Evolutionary conservation across 2,329 filamentous ascomycete species (phyloP).

Genomic region (Fusarium incarnatum): DNA sequence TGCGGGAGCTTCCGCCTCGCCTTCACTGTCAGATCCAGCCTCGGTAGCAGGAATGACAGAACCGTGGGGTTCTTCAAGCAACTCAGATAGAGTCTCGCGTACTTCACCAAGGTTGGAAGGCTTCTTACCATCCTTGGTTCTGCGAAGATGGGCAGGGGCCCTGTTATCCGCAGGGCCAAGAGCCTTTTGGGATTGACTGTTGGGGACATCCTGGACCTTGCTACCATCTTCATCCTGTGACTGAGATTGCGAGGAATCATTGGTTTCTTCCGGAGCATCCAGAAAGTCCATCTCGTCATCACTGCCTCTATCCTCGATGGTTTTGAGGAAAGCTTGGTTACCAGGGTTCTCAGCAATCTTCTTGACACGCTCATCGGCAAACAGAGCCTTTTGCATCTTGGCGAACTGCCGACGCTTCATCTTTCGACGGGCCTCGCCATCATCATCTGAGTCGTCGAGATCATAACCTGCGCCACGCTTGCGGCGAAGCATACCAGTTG

Average conservation of each 20-base stretch:
- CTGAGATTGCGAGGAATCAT: slow-evolving; percentile 52
- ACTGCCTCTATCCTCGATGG: slow-evolving; percentile 83
- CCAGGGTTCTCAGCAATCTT: slow-evolving; percentile 91
- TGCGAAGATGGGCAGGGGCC: slow-evolving; percentile 70
- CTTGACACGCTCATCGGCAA: slow-evolving; percentile 89
- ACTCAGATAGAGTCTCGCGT: slow-evolving; percentile 82
- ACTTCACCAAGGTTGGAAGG: slow-evolving; percentile 84
- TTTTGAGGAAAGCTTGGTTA: slow-evolving; percentile 88
- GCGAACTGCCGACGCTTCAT: slow-evolving; percentile 90
- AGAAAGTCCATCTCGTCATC: slow-evolving; percentile 84
- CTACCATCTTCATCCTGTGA: slow-evolving; percentile 48
- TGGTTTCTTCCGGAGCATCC: slow-evolving; percentile 57
- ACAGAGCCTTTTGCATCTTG: slow-evolving; percentile 88
- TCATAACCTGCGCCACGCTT: slow-evolving; percentile 86
- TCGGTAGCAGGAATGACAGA: slow-evolving; percentile 62
- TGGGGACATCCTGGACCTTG: slow-evolving; percentile 56
- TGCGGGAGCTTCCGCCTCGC: slow-evolving; percentile 49
- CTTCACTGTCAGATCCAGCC: slow-evolving; percentile 55
- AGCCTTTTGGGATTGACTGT: slow-evolving; percentile 62
- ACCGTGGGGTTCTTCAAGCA: slow-evolving; percentile 76
- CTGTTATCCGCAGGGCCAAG: slow-evolving; percentile 59
- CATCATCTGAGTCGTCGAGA: slow-evolving; percentile 91
- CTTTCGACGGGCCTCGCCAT: slow-evolving; percentile 78
- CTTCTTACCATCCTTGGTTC: slow-evolving; percentile 71
- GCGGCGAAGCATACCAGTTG: slow-evolving; percentile 85